phyloP scores from a whole-genome alignment of 441 rosid genomes.

The Arabidopsis hybrid region DNA sequence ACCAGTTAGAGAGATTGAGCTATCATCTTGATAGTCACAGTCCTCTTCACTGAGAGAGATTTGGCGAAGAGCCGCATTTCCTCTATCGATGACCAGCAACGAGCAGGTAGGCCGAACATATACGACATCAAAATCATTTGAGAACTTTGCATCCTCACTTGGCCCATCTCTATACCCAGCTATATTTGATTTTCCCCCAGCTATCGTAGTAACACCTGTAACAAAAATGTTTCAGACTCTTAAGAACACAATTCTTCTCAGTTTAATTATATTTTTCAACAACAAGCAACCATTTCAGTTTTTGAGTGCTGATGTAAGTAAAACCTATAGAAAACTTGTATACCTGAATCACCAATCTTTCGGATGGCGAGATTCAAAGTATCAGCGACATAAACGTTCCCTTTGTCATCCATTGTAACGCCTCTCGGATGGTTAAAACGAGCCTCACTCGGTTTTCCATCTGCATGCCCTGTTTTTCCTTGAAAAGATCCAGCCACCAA shows the following conservation, averaged over 20 bases:
- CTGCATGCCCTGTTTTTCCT: conserved; percentile 93
- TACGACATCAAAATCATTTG: conserved; percentile 89
- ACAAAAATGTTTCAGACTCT: conserved; percentile 33
- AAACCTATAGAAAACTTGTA: neutral
- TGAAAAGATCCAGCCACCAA: conserved; percentile 97
- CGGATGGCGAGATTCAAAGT: conserved; percentile 89
- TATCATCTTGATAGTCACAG: conserved; percentile 70
- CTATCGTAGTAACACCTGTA: conserved; percentile 97
- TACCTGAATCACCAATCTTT: conserved; percentile 95
- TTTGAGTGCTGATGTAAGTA: neutral
- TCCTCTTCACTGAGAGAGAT: conserved; percentile 89
- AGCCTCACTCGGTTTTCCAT: conserved; percentile 91
- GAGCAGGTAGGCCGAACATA: conserved; percentile 92
- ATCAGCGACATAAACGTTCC: conserved; percentile 93
- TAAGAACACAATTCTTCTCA: conserved; percentile 1
- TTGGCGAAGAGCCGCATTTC: conserved; percentile 97
- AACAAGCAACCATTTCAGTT: conserved; percentile 9
- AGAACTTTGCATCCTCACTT: conserved; percentile 97
- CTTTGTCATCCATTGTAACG: conserved; percentile 90
- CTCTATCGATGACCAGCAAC: conserved; percentile 88
- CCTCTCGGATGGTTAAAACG: conserved; percentile 97
- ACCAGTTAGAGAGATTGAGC: conserved; percentile 76
- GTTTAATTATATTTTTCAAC: neutral
- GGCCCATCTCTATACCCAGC: conserved; percentile 97
- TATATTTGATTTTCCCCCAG: conserved; percentile 89